A percentile compares a stretch with the other conserved stretches of the same genome.
These are phyloP conservation scores for Solanum chaucha DNA, from an alignment of 257 asterid species.

Conservation along the genomic window DNA sequence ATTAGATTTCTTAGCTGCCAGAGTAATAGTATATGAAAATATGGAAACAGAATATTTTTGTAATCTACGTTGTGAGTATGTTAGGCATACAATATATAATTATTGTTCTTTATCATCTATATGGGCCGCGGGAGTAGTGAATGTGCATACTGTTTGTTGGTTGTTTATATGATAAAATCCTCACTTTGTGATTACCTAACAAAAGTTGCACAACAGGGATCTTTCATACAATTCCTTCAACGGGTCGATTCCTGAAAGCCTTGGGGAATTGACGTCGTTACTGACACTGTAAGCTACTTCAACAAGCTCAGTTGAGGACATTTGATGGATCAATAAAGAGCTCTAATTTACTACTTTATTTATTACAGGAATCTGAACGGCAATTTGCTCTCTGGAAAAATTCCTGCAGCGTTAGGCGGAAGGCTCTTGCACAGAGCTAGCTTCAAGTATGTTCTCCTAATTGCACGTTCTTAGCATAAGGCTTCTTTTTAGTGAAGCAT, in stretches of 20 bases:
- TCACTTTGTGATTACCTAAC: constrained; percentile 6
- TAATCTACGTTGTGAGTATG: background rate
- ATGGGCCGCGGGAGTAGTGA: background rate
- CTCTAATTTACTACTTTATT: background rate
- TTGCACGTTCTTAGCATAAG: background rate
- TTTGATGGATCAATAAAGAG: background rate
- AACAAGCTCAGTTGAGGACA: background rate
- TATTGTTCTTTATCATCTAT: background rate
- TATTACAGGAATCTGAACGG: constrained; percentile 70
- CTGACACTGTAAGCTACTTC: constrained; percentile 58
- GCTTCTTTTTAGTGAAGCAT: background rate
- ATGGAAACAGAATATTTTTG: background rate
- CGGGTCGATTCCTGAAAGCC: constrained; percentile 88
- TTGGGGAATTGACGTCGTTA: constrained; percentile 64
- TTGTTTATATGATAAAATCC: background rate
- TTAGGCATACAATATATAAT: background rate
- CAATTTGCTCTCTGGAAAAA: constrained; percentile 78
- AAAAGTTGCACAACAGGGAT: constrained; percentile 53
- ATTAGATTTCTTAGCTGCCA: background rate
- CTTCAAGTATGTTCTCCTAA: constrained; percentile 28
- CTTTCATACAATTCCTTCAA: constrained; percentile 76
- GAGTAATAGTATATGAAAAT: background rate
- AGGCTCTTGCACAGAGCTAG: constrained; percentile 91
- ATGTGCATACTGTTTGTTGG: background rate
- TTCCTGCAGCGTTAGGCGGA: constrained; percentile 85